Evolutionary conservation across 2,329 filamentous ascomycete genomes (phyloP).

Genomic region (Gaeumannomyces sp.): DNA sequence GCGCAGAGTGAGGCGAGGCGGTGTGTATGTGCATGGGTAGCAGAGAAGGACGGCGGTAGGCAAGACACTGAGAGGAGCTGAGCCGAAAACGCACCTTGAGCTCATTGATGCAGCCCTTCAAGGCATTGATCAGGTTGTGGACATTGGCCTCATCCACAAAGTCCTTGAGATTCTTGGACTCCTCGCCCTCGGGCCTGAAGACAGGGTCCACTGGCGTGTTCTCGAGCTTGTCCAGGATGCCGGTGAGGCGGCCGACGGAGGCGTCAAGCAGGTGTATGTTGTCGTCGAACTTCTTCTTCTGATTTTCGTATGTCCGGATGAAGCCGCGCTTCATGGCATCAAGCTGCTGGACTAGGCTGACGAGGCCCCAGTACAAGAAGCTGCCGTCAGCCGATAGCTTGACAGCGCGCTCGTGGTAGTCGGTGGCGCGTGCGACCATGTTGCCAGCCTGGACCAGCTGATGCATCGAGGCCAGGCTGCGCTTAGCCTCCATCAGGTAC

Average conservation of each 20-base stretch:
- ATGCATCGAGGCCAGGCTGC: conserved; percentile 75
- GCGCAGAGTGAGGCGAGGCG: neutral
- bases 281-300: conserved; percentile 53
- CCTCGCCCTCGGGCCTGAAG: conserved; percentile 54
- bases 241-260: conserved; percentile 57
- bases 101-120: conserved; percentile 66
- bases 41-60: neutral
- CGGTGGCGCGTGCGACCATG: conserved; percentile 69
- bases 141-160: conserved; percentile 72
- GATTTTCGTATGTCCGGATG: conserved; percentile 49
- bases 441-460: conserved; percentile 83
- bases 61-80: neutral
- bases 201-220: conserved; percentile 57
- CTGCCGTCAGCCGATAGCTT: conserved; percentile 62
- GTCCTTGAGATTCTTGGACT: conserved; percentile 60
- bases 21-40: neutral
- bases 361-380: conserved; percentile 60
- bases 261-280: conserved; percentile 61
- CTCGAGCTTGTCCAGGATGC: conserved; percentile 59
- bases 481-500: conserved; percentile 80
- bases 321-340: conserved; percentile 44
- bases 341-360: conserved; percentile 48
- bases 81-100: conserved; percentile 48
- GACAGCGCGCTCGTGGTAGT: conserved; percentile 71
- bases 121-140: conserved; percentile 54